phyloP scores from a whole-genome alignment of 75 land plant genomes.

The Pinus albicaulis region DNA sequence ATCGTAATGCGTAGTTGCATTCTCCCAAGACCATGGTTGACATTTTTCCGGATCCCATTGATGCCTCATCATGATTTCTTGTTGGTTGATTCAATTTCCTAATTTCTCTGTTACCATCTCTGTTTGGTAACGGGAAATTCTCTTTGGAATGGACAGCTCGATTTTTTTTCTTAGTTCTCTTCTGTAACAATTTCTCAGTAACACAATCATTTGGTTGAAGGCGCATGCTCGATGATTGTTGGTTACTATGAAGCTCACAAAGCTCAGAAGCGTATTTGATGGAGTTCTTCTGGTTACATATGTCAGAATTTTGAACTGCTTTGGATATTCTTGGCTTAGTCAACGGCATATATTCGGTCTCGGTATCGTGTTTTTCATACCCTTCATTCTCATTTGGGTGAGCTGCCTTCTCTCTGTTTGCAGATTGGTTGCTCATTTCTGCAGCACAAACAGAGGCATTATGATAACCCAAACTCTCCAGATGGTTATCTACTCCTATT shows the following conservation, averaged over 20 bases:
- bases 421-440: neutral
- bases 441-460: neutral
- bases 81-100: neutral
- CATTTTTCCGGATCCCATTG: conserved; percentile 6
- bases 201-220: neutral
- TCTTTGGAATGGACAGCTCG: conserved; percentile 27
- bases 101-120: neutral
- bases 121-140: conserved; percentile 11
- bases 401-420: neutral
- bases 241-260: neutral
- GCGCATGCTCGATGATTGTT: neutral
- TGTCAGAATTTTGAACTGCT: neutral
- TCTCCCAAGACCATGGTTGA: neutral
- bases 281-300: neutral
- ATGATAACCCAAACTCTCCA: neutral
- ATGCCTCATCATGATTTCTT: neutral
- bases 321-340: neutral
- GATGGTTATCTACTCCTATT: neutral
- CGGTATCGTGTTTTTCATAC: neutral
- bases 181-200: conserved; percentile 4
- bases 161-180: conserved; percentile 32
- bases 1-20: too few species aligned
- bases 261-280: neutral
- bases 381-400: neutral
- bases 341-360: neutral